Percentiles rank a stretch among this genome's conserved stretches.
Conservation (phyloP, 768 basidiomycete genomes). For the Tremella mesenterica region DNA sequence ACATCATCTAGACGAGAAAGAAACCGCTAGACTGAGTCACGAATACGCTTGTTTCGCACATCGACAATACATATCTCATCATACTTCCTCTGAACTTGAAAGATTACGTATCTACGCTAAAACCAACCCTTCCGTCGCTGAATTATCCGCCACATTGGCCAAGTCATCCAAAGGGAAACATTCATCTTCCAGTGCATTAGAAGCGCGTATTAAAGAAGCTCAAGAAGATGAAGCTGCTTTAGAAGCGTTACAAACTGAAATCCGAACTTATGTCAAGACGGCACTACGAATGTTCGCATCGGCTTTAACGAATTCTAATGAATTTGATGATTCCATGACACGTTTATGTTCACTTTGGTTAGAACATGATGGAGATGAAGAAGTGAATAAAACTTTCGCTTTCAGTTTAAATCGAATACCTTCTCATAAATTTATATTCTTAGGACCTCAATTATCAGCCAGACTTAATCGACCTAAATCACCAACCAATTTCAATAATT, state of each 20-base stretch:
- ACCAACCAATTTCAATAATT: slow-evolving; percentile 49
- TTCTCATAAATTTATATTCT: slow-evolving; percentile 78
- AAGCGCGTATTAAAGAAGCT: slow-evolving; percentile 7
- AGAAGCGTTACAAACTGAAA: slow-evolving; percentile 50
- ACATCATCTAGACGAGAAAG: slow-evolving; percentile 9
- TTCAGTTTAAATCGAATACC: slow-evolving; percentile 57
- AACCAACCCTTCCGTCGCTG: not conserved
- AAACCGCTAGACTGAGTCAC: slow-evolving; percentile 14
- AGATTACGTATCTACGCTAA: not conserved
- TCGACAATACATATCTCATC: slow-evolving; percentile 65
- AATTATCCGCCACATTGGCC: not conserved
- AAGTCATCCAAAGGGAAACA: slow-evolving; percentile 8
- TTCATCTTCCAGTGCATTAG: not conserved
- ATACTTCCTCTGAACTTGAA: slow-evolving; percentile 56
- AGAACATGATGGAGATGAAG: slow-evolving; percentile 59
- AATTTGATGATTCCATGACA: slow-evolving; percentile 69
- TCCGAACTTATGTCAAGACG: slow-evolving; percentile 58
- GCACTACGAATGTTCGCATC: slow-evolving; percentile 80
- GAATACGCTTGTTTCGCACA: slow-evolving; percentile 86
- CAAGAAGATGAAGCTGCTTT: slow-evolving; percentile 43
- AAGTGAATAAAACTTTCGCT: slow-evolving; percentile 49
- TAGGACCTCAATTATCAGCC: slow-evolving; percentile 90
- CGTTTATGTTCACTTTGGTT: slow-evolving; percentile 88
- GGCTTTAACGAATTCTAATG: slow-evolving; percentile 61
- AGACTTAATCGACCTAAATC: slow-evolving; percentile 54